Evolutionary conservation across 371 early-diverging fungal species (phyloP).

Genomic region (Mortierella sp.): DNA sequence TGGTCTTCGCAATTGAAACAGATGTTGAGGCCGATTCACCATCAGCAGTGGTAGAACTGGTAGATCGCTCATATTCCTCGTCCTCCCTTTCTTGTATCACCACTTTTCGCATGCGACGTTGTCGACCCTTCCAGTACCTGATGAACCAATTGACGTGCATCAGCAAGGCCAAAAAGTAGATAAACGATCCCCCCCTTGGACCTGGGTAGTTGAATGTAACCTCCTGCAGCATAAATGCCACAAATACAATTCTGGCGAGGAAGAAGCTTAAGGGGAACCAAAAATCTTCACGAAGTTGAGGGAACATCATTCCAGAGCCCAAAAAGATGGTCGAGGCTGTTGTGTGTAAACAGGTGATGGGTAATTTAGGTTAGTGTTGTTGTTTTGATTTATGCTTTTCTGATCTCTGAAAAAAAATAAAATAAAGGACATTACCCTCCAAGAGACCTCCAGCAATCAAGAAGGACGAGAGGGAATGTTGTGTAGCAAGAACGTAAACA

Average conservation of each 20-base stretch:
- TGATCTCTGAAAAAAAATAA: background rate
- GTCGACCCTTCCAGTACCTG: constrained; percentile 15
- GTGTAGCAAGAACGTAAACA: background rate
- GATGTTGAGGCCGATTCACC: background rate
- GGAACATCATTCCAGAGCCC: constrained; percentile 22
- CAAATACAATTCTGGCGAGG: constrained; percentile 20
- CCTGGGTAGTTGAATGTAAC: constrained; percentile 10
- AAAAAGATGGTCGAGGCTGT: constrained; percentile 31
- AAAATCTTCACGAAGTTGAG: constrained; percentile 28
- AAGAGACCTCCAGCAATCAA: constrained; percentile 17
- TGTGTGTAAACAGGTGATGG: background rate
- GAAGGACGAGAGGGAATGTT: constrained; percentile 7
- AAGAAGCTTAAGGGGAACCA: constrained; percentile 39
- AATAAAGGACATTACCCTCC: constrained; percentile 13
- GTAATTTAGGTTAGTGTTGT: background rate
- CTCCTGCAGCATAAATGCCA: constrained; percentile 23
- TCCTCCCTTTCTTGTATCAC: constrained; percentile 7
- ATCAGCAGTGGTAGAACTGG: too few relatives aligned
- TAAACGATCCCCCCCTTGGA: background rate
- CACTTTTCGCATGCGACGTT: constrained; percentile 1
- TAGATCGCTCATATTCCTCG: background rate
- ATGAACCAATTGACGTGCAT: constrained; percentile 36
- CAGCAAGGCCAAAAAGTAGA: constrained; percentile 18
- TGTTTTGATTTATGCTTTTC: background rate
- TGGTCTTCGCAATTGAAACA: background rate